phyloP scores from a whole-genome alignment of 176 grass and related monocot genomes.

The Dendrocalamus sinicus region DNA sequence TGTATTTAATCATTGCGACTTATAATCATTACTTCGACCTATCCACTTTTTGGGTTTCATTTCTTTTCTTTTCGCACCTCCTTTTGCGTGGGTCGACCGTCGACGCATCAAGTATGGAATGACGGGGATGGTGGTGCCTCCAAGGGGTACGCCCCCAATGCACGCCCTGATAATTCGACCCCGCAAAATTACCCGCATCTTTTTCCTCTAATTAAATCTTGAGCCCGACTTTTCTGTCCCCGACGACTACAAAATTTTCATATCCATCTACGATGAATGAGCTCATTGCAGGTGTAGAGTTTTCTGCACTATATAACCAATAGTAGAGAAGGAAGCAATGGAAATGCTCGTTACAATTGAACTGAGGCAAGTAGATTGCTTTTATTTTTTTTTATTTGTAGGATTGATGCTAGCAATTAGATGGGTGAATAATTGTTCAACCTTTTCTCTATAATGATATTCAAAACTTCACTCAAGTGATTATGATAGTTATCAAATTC shows the following conservation, averaged over 20 bases:
- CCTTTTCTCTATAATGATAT: no score
- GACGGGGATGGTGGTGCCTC: slow-evolving; percentile 38
- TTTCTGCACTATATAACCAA: neutral
- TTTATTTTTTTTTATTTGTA: neutral
- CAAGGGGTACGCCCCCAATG: neutral
- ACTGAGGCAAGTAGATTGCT: neutral
- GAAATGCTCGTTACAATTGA: neutral
- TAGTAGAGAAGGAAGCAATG: neutral
- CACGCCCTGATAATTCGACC: neutral
- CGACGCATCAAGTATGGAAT: neutral
- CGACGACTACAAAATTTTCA: neutral
- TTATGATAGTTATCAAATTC: no score
- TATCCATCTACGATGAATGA: neutral
- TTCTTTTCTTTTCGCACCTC: neutral
- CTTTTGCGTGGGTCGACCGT: slow-evolving; percentile 26
- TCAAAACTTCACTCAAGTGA: no score
- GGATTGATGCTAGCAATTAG: no score
- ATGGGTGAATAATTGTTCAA: no score
- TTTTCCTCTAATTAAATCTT: neutral
- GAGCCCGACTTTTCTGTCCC: neutral
- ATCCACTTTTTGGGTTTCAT: neutral
- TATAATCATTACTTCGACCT: slow-evolving; percentile 39
- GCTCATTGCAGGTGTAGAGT: neutral
- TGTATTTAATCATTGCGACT: slow-evolving; percentile 27
- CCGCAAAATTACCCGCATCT: no score